Conservation (phyloP, 2,329 filamentous ascomycete genomes). For the Epichloe gansuensis region DNA sequence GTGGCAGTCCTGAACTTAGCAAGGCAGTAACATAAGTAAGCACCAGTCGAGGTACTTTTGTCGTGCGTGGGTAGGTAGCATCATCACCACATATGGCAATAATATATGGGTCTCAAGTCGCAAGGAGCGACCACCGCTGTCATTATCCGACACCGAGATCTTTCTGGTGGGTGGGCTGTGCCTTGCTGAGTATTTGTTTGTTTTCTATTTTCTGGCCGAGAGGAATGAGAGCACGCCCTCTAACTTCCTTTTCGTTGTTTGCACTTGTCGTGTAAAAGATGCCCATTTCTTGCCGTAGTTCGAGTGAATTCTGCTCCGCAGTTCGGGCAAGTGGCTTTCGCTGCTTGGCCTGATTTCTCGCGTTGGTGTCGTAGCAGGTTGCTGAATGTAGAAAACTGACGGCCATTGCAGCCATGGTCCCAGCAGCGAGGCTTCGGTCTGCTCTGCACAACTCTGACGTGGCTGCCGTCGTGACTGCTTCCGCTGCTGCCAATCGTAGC, state of each 20-base stretch:
- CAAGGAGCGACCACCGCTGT: too few relatives aligned
- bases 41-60: slow-evolving; percentile 1
- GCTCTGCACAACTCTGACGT: slow-evolving; percentile 59
- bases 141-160: background rate
- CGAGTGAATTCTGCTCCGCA: slow-evolving; percentile 90
- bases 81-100: background rate
- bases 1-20: background rate
- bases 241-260: slow-evolving; percentile 42
- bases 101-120: background rate
- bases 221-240: background rate
- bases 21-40: background rate
- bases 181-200: background rate
- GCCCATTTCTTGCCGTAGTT: slow-evolving; percentile 78
- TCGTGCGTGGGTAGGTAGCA: background rate
- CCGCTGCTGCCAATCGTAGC: slow-evolving; percentile 22
- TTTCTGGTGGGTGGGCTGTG: background rate
- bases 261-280: slow-evolving; percentile 79
- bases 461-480: slow-evolving; percentile 26
- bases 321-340: slow-evolving; percentile 79
- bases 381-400: slow-evolving; percentile 93
- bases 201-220: background rate
- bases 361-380: slow-evolving; percentile 85
- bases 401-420: slow-evolving; percentile 93
- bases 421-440: slow-evolving; percentile 92
- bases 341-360: slow-evolving; percentile 83